Conservation (phyloP, 2,329 filamentous ascomycete species). For the Chaetomiaceae sp. region DNA sequence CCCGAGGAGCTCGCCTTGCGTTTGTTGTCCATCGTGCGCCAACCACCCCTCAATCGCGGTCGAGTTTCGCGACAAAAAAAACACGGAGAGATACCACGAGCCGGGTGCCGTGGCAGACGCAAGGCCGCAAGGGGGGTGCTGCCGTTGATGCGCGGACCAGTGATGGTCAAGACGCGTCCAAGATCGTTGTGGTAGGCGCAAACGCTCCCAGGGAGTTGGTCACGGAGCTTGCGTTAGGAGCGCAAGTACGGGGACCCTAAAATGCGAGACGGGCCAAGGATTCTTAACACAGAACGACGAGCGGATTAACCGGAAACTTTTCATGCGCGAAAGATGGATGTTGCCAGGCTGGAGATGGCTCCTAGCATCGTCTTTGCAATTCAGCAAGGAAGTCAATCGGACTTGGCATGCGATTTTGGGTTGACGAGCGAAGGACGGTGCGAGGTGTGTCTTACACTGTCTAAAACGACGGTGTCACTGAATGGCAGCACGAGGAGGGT, state of each 20-base stretch:
- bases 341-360: background rate
- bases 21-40: conserved; percentile 50
- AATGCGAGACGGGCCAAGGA: background rate
- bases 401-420: conserved; percentile 7
- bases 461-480: background rate
- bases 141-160: background rate
- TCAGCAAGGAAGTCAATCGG: background rate
- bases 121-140: background rate
- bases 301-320: background rate
- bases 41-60: conserved; percentile 10
- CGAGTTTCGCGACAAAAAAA: background rate
- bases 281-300: background rate
- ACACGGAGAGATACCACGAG: background rate
- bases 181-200: background rate
- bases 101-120: background rate
- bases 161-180: conserved; percentile 1
- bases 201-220: background rate
- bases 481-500: background rate
- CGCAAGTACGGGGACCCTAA: background rate
- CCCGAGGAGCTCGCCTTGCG: conserved; percentile 49
- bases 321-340: background rate
- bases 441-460: background rate
- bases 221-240: background rate
- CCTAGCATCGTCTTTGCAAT: background rate
- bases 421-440: background rate